These are phyloP conservation scores for Beauveria scarabaeidicola DNA, from an alignment of 2,329 filamentous ascomycete species.

Conservation along the genomic window DNA sequence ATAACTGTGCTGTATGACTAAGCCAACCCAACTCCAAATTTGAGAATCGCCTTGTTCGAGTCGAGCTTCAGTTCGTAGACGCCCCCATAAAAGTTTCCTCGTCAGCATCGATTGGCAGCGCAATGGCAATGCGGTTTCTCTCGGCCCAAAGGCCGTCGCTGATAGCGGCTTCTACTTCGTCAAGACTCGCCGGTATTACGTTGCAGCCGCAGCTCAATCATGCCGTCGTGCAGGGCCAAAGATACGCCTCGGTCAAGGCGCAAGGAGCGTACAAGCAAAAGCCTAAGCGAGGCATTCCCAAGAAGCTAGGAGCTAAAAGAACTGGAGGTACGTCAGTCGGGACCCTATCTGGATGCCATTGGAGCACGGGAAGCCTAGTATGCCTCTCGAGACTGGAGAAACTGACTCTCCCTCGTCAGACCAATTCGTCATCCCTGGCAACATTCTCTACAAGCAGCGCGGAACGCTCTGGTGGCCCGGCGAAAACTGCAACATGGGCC, in stretches of 20 bases:
- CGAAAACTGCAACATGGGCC: constrained; percentile 90
- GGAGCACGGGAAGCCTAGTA: not conserved
- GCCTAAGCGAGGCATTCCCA: constrained; percentile 53
- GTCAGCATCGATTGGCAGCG: constrained; percentile 15
- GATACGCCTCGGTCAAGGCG: constrained; percentile 52
- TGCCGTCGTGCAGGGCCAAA: constrained; percentile 38
- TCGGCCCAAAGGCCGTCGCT: constrained; percentile 38
- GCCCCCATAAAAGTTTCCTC: constrained; percentile 26
- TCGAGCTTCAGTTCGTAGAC: constrained; percentile 16
- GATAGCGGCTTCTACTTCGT: constrained; percentile 29
- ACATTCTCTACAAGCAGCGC: constrained; percentile 96
- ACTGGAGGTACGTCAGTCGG: constrained; percentile 59
- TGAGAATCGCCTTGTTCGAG: constrained; percentile 9
- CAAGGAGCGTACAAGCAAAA: constrained; percentile 61
- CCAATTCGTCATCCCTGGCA: constrained; percentile 88
- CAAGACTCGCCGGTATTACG: constrained; percentile 15
- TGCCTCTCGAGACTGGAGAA: not conserved
- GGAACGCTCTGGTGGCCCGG: constrained; percentile 92
- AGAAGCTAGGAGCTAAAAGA: constrained; percentile 92
- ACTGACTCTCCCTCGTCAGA: constrained; percentile 40
- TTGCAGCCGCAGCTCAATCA: constrained; percentile 27
- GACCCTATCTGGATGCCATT: not conserved
- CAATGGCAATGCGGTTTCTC: constrained; percentile 36
- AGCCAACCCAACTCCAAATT: constrained; percentile 12
- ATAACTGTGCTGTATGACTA: constrained; percentile 13